Base-by-base conservation (phyloP, 495 filamentous ascomycete species). In the Sporormia fimetaria region DNA sequence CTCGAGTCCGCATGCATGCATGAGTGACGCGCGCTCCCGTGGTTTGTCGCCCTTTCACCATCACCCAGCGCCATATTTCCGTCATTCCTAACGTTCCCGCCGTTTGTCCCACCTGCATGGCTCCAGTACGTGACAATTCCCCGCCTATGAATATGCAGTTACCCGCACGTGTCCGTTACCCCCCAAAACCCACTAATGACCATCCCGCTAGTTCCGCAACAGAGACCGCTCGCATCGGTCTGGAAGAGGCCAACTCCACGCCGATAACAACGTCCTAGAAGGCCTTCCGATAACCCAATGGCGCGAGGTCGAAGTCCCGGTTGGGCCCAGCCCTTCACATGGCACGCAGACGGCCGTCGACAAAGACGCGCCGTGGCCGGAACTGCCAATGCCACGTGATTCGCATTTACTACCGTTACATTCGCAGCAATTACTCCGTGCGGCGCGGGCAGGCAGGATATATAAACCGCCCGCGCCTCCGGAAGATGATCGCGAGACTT, bases 221-320 rank as follows among this genome's bases (percentile, higher is more conserved):
- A 54, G 81, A 75, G 45, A 76, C 81, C 53, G 59, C 11, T 55
- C 58, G 48, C 78, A 78, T 38, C 73, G 82, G 54, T 80, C 79
- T 32, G 77, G 83, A 17, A 66, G 74, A 25, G 71, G 69, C 38
- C 78, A 81, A 56, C 74, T 81, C 7, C n/a, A n/a, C n/a, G n/a
- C n/a, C 30, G 90, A 96, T 53, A 85, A 94, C 58, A 92, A 98
- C 67, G 77, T 95, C 52, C 90, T 94, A 47, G 88, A 96, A 62
- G 87, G 90, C 30, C 69, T 98, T 4, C 90, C 90, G 14, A 77
- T 98, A 33, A 81, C 87, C 42, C 83, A 92, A 69, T 98, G 87
- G 85, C 74, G 80, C 42, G 74, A 55, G 28, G 75, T 39, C 73
- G 79, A 54, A 66, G 63, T 61, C 74, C 81, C 68, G 24, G 62